Evolutionary conservation across 1,139 yeast species (phyloP).

Genomic region (Pichia sp.): DNA sequence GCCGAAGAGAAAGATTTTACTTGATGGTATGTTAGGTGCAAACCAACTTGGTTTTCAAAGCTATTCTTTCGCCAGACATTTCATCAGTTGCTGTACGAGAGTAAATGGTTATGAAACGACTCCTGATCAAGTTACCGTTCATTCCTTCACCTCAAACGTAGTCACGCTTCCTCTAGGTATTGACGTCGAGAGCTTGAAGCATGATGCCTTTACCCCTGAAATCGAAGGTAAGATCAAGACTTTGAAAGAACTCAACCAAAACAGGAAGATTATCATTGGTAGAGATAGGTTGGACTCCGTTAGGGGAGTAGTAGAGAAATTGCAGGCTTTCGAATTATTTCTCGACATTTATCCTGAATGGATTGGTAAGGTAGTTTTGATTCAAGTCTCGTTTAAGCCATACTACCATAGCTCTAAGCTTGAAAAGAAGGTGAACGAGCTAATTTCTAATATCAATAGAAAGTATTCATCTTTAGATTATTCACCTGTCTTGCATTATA

Average conservation of each 20-base stretch:
- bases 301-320: conserved; percentile 76
- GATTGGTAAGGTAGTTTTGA: conserved; percentile 80
- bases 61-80: conserved; percentile 82
- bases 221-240: conserved; percentile 42
- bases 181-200: conserved; percentile 60
- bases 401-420: conserved; percentile 53
- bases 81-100: conserved; percentile 82
- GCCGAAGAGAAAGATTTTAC: conserved; percentile 71
- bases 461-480: conserved; percentile 75
- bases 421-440: conserved; percentile 72
- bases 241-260: conserved; percentile 64
- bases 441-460: conserved; percentile 75
- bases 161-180: conserved; percentile 84
- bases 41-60: conserved; percentile 84
- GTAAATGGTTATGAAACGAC: conserved; percentile 67
- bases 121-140: conserved; percentile 60
- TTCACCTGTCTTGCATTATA: conserved; percentile 87
- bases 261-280: conserved; percentile 74
- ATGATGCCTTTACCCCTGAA: conserved; percentile 44
- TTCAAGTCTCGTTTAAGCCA: conserved; percentile 88
- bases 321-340: conserved; percentile 78
- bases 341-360: conserved; percentile 88
- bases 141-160: conserved; percentile 70
- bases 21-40: conserved; percentile 90
- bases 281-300: conserved; percentile 78